Conservation (phyloP, 1,284 basidiomycete genomes). For the Apiotrichum mycotoxinovorans region DNA sequence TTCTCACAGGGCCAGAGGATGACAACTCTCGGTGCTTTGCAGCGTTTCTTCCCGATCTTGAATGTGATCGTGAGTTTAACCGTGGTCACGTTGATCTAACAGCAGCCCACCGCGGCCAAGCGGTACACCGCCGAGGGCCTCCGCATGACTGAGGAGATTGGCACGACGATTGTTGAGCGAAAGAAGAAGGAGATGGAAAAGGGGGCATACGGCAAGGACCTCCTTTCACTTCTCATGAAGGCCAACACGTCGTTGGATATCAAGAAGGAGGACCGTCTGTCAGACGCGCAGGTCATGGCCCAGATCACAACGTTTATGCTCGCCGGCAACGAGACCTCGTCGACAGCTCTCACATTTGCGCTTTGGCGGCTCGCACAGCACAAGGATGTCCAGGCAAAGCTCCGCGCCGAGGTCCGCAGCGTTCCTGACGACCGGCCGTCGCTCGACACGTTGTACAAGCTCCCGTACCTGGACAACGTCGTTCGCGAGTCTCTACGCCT, state of each 20-base stretch:
- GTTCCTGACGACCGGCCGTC: slow-evolving; percentile 9
- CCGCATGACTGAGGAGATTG: slow-evolving; percentile 1
- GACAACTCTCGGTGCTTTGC: slow-evolving; percentile 58
- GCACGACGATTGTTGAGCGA: neutral
- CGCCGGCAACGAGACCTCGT: slow-evolving; percentile 71
- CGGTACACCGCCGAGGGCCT: neutral
- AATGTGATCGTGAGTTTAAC: slow-evolving; percentile 41
- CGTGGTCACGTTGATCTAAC: neutral
- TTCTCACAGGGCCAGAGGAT: slow-evolving; percentile 40
- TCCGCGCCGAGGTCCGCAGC: slow-evolving; percentile 52
- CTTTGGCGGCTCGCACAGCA: slow-evolving; percentile 63
- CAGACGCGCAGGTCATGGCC: slow-evolving; percentile 63
- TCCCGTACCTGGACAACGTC: slow-evolving; percentile 61
- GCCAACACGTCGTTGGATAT: slow-evolving; percentile 60
- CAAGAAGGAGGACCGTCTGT: slow-evolving; percentile 57
- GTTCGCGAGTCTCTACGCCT: slow-evolving; percentile 65
- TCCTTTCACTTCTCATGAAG: slow-evolving; percentile 44
- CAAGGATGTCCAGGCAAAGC: slow-evolving; percentile 58
- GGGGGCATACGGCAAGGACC: slow-evolving; percentile 40
- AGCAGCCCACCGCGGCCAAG: neutral
- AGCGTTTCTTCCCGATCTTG: slow-evolving; percentile 61
- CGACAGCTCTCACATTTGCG: slow-evolving; percentile 67
- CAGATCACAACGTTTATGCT: slow-evolving; percentile 69
- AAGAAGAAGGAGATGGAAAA: slow-evolving; percentile 29
- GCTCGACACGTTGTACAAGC: slow-evolving; percentile 40